Base-by-base conservation (phyloP, 306 rosid genomes). In the Prunus armeniaca region DNA sequence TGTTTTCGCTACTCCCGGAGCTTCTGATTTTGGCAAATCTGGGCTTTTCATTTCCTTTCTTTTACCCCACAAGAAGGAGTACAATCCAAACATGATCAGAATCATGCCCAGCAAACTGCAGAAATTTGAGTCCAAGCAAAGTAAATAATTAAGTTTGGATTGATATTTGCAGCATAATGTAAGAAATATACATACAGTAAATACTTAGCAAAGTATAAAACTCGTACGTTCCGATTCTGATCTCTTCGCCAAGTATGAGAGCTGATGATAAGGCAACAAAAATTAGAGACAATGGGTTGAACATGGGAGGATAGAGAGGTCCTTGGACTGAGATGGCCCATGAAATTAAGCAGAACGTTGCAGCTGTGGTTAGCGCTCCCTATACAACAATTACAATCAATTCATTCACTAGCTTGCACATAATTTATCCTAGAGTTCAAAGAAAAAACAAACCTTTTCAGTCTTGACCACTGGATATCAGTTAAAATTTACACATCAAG, bases 231-330 rank as follows among this genome's bases (percentile, higher is more conserved):
- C 96, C 97, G 20, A 71, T n/a, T 73, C 20, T 82, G 5, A 90
- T 52, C 46, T 84, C 81, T 82, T 80, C 87, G 0, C 88, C 90
- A 13, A 93, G 81, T 9, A 90, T 2, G 74, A 90, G 5, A 38
- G 90, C 87, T 81, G 88, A 93, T 32, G 77, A 75, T 27, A 86
- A 19, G 13, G 91, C 87, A 69, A 93, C 96, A 71, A 89, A 87
- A 76, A 93, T 49, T 18, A 88, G 87, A 79, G 91, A 38, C 25
- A 93, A 12, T 1, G 97, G 92, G 78, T 90, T 88, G 83, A 90
- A 93, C 89, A 90, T 90, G 22, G 97, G 65, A 11, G 92, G 93
- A 63, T 84, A 93, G 49, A 83, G 83, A 3, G 97, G 91, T 43
- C 97, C 97, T 78, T 81, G 76, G 3, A 76, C 13, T 28, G 88